Base-by-base conservation (phyloP, 2,329 filamentous ascomycete genomes). In the Lachnellula cervina region DNA sequence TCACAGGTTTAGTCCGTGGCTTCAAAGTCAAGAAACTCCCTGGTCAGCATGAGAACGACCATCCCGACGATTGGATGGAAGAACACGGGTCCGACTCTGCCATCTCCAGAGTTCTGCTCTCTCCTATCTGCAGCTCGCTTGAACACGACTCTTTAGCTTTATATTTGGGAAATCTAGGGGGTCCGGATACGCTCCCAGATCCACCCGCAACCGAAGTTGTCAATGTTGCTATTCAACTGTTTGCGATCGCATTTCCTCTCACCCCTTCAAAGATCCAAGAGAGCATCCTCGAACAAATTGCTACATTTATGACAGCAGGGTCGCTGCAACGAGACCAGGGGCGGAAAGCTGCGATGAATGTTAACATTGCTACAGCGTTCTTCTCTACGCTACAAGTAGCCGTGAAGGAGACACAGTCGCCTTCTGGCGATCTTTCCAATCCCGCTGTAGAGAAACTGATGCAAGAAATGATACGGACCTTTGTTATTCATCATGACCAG, bases 231-330 rank as follows among this genome's bases (percentile, higher is more conserved):
- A 95, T 99, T 54, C 87, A 94, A 59, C 77, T 97, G 0, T 99
- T 99, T 69, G 90, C 92, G 2, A 89, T 96, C 52, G 89, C 90
- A 40, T 86, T 99, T 55, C 92, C 94, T 2, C 77, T 97, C 9
- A 95, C 96, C 46, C 88, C 89, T 0, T 80, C 90, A 4, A 96
- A 93, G 67, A 89, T 99, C 2, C 94, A 99, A 67, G 94, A 99
- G 71, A 97, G 93, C 68, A 90, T 96, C 48, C 76, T 99, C 9
- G 94, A 99, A 71, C 94, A 99, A 69, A 86, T 97, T 48, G 87
- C 89, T 16, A 94, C 90, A 0, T 96, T 95, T 67, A 77, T 94
- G n/a, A 88, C 90, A 0, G 88, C 91, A 1, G 83, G 84, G 0
- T 84, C 82, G 49, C 76, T 97, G 21, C 89, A 93, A 63, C 83